phyloP scores from a whole-genome alignment of 768 basidiomycete species.

The Phanerochaete sordida region DNA sequence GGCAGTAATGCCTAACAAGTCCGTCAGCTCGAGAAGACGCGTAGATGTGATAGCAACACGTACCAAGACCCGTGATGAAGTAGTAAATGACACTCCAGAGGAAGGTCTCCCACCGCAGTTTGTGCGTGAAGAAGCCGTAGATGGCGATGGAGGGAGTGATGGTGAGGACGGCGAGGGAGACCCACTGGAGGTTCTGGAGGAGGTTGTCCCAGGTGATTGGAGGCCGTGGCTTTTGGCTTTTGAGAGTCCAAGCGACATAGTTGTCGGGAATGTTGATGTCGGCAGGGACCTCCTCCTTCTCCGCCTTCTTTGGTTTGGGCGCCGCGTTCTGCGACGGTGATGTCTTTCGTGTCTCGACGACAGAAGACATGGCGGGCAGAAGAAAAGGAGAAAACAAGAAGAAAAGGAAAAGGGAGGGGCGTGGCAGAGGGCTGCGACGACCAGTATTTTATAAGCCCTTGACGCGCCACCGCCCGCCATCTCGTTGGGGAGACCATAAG shows the following conservation, averaged over 20 bases:
- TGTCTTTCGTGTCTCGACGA: conserved; percentile 21
- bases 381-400: conserved; percentile 8
- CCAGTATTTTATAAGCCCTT: neutral
- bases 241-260: conserved; percentile 51
- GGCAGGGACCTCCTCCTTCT: conserved; percentile 23
- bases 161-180: conserved; percentile 57
- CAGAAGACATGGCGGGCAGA: conserved; percentile 26
- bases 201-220: conserved; percentile 41
- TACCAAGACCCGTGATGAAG: conserved; percentile 80
- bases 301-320: neutral
- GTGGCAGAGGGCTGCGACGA: neutral
- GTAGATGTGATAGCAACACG: conserved; percentile 20
- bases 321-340: conserved; percentile 12
- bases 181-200: conserved; percentile 11
- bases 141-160: conserved; percentile 74
- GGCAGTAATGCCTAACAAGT: conserved; percentile 66
- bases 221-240: conserved; percentile 44
- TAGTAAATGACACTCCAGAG: conserved; percentile 66
- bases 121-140: conserved; percentile 65
- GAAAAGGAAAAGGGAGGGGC: neutral
- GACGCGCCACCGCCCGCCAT: neutral
- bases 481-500: neutral
- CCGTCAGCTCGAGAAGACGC: neutral
- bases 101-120: conserved; percentile 71
- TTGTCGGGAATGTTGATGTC: conserved; percentile 49